Evolutionary conservation across 495 filamentous ascomycete species (phyloP).

Genomic region (Neurospora tetrasperma): DNA sequence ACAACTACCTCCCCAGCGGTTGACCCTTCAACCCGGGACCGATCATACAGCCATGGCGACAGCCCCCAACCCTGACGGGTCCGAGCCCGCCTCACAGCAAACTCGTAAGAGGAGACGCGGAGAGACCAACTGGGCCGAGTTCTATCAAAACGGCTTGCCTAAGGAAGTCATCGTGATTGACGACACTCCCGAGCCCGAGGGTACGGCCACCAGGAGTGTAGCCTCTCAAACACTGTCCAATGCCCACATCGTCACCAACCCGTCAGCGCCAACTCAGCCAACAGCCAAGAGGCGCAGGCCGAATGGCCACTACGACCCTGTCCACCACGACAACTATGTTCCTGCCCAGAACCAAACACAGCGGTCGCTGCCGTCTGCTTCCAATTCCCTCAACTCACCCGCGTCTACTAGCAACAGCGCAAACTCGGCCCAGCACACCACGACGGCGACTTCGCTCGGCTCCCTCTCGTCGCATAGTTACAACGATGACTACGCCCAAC

Average conservation of each 20-base stretch:
- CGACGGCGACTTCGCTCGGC: conserved; percentile 80
- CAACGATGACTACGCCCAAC: conserved; percentile 45
- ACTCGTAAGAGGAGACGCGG: conserved; percentile 43
- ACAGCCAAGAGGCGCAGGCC: conserved; percentile 40
- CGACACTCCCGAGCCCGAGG: conserved; percentile 65
- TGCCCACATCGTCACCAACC: conserved; percentile 13
- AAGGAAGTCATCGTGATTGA: conserved; percentile 95
- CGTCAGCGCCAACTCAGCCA: conserved; percentile 19
- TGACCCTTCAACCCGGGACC: conserved; percentile 12
- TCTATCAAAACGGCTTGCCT: conserved; percentile 87
- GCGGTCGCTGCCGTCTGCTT: conserved; percentile 29
- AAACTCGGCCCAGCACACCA: conserved; percentile 73
- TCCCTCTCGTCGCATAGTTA: conserved; percentile 53
- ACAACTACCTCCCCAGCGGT: background rate
- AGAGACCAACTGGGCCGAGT: conserved; percentile 74
- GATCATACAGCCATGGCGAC: conserved; percentile 29
- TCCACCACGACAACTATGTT: conserved; percentile 33
- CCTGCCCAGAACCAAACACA: conserved; percentile 65
- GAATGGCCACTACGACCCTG: conserved; percentile 42
- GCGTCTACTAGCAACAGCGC: conserved; percentile 58
- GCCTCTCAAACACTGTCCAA: conserved; percentile 20
- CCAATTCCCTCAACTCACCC: conserved; percentile 53
- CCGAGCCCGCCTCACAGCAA: conserved; percentile 20
- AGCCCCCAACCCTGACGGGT: conserved; percentile 17
- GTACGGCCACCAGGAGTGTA: conserved; percentile 17